Percentiles rank a stretch among this genome's conserved stretches.
Conservation (phyloP, 768 basidiomycete species). For the Auriscalpium orientale region DNA sequence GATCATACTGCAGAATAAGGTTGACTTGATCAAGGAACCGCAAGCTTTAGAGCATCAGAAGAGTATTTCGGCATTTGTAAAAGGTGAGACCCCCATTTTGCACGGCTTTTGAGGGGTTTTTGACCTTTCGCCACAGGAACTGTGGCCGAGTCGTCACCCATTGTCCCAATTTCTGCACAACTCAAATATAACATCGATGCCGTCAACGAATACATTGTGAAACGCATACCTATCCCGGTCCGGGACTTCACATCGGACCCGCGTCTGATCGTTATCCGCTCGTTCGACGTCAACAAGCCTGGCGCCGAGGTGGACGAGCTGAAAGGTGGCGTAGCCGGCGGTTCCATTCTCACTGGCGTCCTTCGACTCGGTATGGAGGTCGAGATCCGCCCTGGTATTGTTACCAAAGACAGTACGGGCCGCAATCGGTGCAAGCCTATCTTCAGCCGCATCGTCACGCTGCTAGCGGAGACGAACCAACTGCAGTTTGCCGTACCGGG, state of each 20-base stretch:
- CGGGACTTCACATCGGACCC: conserved; percentile 92
- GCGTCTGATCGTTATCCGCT: conserved; percentile 95
- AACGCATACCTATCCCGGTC: conserved; percentile 88
- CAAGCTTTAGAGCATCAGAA: conserved; percentile 95
- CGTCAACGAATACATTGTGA: conserved; percentile 97
- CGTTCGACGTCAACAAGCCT: conserved; percentile 99
- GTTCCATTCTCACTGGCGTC: conserved; percentile 89
- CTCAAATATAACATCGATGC: conserved; percentile 99
- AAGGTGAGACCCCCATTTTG: conserved; percentile 44
- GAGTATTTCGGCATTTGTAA: conserved; percentile 92
- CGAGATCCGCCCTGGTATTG: conserved; percentile 95
- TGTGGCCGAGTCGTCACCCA: conserved; percentile 93
- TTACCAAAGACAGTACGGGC: conserved; percentile 89
- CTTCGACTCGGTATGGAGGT: conserved; percentile 87
- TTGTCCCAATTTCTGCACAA: conserved; percentile 98
- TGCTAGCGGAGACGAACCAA: conserved; percentile 93
- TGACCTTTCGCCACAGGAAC: conserved; percentile 56
- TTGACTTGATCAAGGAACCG: conserved; percentile 92
- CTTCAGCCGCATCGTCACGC: conserved; percentile 81
- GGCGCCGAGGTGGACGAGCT: conserved; percentile 95
- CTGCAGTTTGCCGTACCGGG: conserved; percentile 95
- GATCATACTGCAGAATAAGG: conserved; percentile 98
- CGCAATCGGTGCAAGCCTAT: conserved; percentile 91
- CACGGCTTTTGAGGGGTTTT: not conserved
- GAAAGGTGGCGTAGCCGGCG: conserved; percentile 97